Evolutionary conservation across 2,329 filamentous ascomycete genomes (phyloP), one percentile per base, ranked within the genome.

Genomic region (Paracamarosporium sp.): DNA sequence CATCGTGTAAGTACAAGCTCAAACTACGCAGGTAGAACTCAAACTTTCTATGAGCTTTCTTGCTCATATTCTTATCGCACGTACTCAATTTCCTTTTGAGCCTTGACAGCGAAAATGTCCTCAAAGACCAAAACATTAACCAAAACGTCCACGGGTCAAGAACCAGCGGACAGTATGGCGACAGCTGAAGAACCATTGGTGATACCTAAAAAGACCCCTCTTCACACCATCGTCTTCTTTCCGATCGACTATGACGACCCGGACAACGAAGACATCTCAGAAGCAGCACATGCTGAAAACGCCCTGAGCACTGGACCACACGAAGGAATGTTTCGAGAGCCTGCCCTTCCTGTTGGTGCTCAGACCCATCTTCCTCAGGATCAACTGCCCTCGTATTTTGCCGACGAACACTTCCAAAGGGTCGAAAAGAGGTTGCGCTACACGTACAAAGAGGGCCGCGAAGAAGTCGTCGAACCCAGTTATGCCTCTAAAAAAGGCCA

Each of bases 161-260:
- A n/a, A n/a, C n/a, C n/a, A n/a, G n/a, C n/a, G n/a, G n/a, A n/a
- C n/a, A n/a, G n/a, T n/a, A n/a, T n/a, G n/a, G n/a, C n/a, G n/a
- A n/a, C n/a, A n/a, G n/a, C n/a, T n/a, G n/a, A n/a, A n/a, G n/a
- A n/a, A n/a, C n/a, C n/a, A n/a, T n/a, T n/a, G n/a, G n/a, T n/a
- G n/a, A n/a, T n/a, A 12, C n/a, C 17, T 7, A 4, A 9, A 20
- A 25, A 33, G 5, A 48, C 7, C 7, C 45, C n/a, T 31, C 30
- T 48, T 22, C 45, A 48, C 30, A 48, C 45, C 1, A n/a, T 48
- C 13, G 36, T 48, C 20, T 31, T 48, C 30, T 48, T 48, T 36
- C 45, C 45, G 5, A 17, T 25, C 20, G 45, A 48, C 20, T 48
- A 48, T 20, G 45, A 48, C 11, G 28, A 48, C 12, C 45, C 45